A percentile compares a stretch with the other conserved stretches of the same genome.
These are phyloP conservation scores for Ascobolus immersus DNA, from an alignment of 495 filamentous ascomycete genomes.

Conservation along the genomic window DNA sequence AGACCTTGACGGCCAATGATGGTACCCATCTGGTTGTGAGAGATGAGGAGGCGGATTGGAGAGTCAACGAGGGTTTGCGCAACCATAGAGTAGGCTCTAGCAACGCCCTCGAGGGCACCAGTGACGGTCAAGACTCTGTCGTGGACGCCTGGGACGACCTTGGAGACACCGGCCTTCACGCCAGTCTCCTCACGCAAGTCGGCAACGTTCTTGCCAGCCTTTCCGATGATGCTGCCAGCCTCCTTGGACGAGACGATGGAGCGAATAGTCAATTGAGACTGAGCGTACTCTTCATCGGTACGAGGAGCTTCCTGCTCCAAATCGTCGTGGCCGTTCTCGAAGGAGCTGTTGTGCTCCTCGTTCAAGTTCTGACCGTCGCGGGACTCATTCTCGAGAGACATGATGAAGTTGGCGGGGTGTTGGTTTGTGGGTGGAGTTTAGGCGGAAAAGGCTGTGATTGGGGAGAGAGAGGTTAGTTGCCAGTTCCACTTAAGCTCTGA, in stretches of 20 bases:
- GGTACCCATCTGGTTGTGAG: conserved; percentile 98
- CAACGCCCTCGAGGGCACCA: conserved; percentile 58
- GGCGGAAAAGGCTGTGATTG: no score
- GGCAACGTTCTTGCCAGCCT: conserved; percentile 92
- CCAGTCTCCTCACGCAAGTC: conserved; percentile 92
- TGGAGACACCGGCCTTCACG: conserved; percentile 92
- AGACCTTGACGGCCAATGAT: conserved; percentile 89
- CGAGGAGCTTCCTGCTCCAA: conserved; percentile 15
- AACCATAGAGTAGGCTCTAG: conserved; percentile 79
- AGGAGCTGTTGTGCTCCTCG: no score
- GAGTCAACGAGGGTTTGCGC: conserved; percentile 76
- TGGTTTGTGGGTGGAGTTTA: no score
- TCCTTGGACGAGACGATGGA: conserved; percentile 97
- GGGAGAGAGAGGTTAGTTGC: no score
- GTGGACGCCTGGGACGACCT: conserved; percentile 89
- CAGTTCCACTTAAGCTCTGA: no score
- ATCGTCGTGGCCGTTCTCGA: conserved; percentile 12
- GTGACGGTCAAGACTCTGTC: conserved; percentile 92
- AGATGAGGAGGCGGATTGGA: conserved; percentile 88
- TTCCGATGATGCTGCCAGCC: conserved; percentile 94
- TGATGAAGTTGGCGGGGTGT: no score
- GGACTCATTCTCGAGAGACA: no score
- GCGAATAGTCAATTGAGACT: conserved; percentile 70
- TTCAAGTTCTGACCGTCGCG: no score
- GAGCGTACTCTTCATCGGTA: conserved; percentile 87